Evolutionary conservation across 2,329 filamentous ascomycete genomes (phyloP), one percentile per base, ranked within the genome.

Genomic region (Alternaria arborescens): DNA sequence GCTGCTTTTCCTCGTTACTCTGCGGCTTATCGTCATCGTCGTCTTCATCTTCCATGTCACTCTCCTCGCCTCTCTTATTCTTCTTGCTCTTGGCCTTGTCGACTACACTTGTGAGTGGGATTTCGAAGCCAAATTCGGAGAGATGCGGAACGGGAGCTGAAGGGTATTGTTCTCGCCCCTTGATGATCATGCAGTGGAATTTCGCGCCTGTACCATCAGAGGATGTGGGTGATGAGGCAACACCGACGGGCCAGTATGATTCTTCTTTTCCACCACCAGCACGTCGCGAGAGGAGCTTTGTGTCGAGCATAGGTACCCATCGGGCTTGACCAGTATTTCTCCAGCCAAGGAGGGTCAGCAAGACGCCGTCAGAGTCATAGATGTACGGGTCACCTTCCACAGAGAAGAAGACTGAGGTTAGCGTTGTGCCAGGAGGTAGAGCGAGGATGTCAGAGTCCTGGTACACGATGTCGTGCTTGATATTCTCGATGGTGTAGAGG

Each of bases 121-220:
- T 87, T 43, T 90, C 88, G 77, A 99, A 97, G 50, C 93, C 92
- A 74, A 99, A 99, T 77, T 99, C 95, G 42, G 90, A 94, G 36
- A 99, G 2, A 93, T 94, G 10, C 91, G 89, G 11, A 93, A 95
- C 81, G 94, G 98, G 82, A 95, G 97, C 56, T 0, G 94, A 94
- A 2, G 73, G 73, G 74, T 97, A 92, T 74, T 90, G 87, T 75
- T 99, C 95, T 36, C 91, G 91, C 64, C 95, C 95, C 81, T 99
- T 99, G 74, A 99, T 89, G 71, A 99, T 98, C 80, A 99, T 97
- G 82, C 96, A 99, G 84, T 98, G 94, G 79, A 99, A 99, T 73
- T 91, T 94, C 71, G 91, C 86, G 73, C 94, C 89, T 6, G 93
- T 92, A 1, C 97, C 92, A 1, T 93, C 94, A 73, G 51, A 41